Evolutionary conservation across 306 rosid genomes (phyloP).

Genomic region (Luffa acutangula): DNA sequence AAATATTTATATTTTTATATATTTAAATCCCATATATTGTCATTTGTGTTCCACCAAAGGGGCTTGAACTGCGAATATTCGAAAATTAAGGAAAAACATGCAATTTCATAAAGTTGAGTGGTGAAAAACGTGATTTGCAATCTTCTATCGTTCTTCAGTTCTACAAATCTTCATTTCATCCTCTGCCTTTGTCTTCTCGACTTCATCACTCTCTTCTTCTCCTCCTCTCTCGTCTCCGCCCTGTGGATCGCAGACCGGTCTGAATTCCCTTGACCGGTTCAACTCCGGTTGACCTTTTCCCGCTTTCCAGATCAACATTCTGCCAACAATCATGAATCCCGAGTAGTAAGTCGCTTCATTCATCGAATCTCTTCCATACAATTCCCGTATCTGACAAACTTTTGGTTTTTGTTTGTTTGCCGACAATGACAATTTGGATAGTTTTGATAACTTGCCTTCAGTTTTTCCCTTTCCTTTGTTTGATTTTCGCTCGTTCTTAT

Average conservation of each 20-base stretch:
- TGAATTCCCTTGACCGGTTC: constrained; percentile 1
- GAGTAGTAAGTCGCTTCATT: constrained; percentile 28
- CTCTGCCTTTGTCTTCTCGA: neutral
- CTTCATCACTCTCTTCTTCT: neutral
- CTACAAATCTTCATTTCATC: neutral
- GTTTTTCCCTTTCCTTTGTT: neutral
- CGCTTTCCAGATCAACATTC: neutral
- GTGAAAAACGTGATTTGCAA: neutral
- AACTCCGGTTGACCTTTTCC: neutral
- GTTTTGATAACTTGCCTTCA: neutral
- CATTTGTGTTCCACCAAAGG: neutral
- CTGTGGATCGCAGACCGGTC: constrained; percentile 1
- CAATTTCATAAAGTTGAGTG: neutral
- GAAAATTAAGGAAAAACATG: neutral
- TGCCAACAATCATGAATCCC: constrained; percentile 31
- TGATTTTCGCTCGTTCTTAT: neutral
- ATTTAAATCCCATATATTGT: neutral
- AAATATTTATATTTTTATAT: neutral
- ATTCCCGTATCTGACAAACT: neutral
- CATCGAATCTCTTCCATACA: neutral
- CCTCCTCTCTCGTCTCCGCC: neutral
- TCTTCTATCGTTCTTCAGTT: neutral
- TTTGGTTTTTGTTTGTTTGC: neutral
- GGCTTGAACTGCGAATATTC: neutral
- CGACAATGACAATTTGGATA: neutral